Conservation (phyloP, 345 rosid genomes). For the Camelina hispida region DNA sequence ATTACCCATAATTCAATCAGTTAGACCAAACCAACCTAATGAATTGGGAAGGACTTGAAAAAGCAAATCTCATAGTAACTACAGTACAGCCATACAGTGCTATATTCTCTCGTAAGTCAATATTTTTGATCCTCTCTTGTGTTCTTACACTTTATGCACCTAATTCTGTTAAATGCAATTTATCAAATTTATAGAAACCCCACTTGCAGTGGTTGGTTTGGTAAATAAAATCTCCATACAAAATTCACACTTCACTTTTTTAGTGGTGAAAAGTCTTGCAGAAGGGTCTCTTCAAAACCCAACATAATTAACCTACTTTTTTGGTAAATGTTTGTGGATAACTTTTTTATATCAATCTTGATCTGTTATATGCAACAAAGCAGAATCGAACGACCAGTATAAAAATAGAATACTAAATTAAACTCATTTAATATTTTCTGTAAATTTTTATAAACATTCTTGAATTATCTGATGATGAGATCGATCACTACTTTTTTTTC, state of each 20-base stretch:
- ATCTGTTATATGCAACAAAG: neutral
- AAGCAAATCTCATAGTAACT: slow-evolving; percentile 26
- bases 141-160: slow-evolving; percentile 30
- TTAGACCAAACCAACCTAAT: slow-evolving; percentile 41
- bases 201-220: slow-evolving; percentile 46
- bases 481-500: slow-evolving; percentile 26
- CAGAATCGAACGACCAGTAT: neutral
- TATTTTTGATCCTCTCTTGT: slow-evolving; percentile 19
- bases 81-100: slow-evolving; percentile 9
- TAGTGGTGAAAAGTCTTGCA: slow-evolving; percentile 32
- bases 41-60: slow-evolving; percentile 16
- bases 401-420: neutral
- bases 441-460: neutral
- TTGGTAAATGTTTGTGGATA: slow-evolving; percentile 7
- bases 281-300: slow-evolving; percentile 28
- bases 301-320: slow-evolving; percentile 31
- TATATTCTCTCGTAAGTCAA: slow-evolving; percentile 2
- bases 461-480: slow-evolving; percentile 16
- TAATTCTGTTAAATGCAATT: slow-evolving; percentile 29
- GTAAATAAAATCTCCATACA: slow-evolving; percentile 36
- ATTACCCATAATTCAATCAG: slow-evolving; percentile 37
- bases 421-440: neutral
- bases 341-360: too few species aligned
- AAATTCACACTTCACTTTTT: slow-evolving; percentile 25
- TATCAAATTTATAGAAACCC: slow-evolving; percentile 27